phyloP scores from a whole-genome alignment of 139 green algal species.

The Microglena sp. region DNA sequence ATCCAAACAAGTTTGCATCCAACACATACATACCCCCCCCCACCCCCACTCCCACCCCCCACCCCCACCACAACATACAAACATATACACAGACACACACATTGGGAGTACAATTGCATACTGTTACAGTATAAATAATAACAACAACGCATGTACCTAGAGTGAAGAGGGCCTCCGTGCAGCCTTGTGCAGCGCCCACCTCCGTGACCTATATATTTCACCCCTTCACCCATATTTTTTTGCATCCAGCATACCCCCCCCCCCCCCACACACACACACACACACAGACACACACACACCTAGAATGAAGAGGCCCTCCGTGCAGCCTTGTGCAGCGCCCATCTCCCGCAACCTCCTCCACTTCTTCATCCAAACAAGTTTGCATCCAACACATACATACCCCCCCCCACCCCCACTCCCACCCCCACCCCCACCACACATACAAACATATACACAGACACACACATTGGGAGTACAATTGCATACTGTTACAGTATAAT shows the following conservation, averaged over 20 bases:
- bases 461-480: no score
- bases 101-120: no score
- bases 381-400: no score
- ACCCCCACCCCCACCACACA: no score
- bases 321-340: constrained; percentile 59
- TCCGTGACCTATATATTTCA: no score
- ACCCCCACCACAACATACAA: no score
- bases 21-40: no score
- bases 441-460: no score
- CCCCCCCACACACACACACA: background rate
- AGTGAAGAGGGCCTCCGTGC: background rate
- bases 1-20: background rate
- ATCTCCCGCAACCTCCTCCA: constrained; percentile 49
- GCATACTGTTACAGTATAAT: background rate
- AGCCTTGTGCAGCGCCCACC: background rate
- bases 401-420: no score
- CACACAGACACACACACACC: constrained; percentile 42
- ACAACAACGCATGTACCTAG: background rate
- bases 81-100: no score
- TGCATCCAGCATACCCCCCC: constrained; percentile 2
- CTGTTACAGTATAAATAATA: no score
- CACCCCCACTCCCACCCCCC: no score
- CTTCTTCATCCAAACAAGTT: constrained; percentile 52
- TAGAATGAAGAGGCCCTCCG: constrained; percentile 81
- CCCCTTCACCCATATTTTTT: background rate